Evolutionary conservation across 2,329 filamentous ascomycete species (phyloP).

Genomic region (Fusarium nurragi): DNA sequence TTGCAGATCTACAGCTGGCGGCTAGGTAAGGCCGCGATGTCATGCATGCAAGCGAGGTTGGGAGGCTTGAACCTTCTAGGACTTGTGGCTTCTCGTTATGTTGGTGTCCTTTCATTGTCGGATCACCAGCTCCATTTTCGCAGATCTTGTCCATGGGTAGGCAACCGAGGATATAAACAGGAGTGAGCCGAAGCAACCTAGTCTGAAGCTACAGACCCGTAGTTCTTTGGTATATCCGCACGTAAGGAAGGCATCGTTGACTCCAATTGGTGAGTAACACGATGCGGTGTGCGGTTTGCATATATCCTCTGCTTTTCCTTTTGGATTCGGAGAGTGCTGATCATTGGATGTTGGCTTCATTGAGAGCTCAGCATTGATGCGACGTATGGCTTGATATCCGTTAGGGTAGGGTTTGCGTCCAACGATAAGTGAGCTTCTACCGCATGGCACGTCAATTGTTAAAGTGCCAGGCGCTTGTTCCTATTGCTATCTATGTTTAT

Average conservation of each 20-base stretch:
- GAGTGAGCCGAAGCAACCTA: slow-evolving; percentile 6
- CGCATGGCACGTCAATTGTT: neutral
- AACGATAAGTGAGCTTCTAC: neutral
- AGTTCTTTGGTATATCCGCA: neutral
- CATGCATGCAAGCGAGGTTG: slow-evolving; percentile 20
- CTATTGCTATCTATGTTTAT: neutral
- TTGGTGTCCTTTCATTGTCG: slow-evolving; percentile 4
- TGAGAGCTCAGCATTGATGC: neutral
- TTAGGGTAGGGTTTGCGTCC: neutral
- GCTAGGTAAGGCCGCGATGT: neutral
- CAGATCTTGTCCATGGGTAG: slow-evolving; percentile 37
- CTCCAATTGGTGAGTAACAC: neutral
- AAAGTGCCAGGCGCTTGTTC: neutral
- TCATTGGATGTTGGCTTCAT: neutral
- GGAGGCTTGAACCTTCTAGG: neutral
- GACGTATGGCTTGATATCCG: neutral
- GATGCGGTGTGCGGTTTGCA: neutral
- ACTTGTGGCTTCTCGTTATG: too few species aligned
- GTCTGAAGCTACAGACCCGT: neutral
- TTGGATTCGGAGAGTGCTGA: neutral
- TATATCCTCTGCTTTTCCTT: slow-evolving; percentile 11
- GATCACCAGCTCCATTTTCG: slow-evolving; percentile 6
- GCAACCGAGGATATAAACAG: slow-evolving; percentile 25
- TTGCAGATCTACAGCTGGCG: slow-evolving; percentile 17
- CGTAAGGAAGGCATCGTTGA: neutral